Base-by-base conservation (phyloP, 495 filamentous ascomycete genomes). In the Neurospora sp. region DNA sequence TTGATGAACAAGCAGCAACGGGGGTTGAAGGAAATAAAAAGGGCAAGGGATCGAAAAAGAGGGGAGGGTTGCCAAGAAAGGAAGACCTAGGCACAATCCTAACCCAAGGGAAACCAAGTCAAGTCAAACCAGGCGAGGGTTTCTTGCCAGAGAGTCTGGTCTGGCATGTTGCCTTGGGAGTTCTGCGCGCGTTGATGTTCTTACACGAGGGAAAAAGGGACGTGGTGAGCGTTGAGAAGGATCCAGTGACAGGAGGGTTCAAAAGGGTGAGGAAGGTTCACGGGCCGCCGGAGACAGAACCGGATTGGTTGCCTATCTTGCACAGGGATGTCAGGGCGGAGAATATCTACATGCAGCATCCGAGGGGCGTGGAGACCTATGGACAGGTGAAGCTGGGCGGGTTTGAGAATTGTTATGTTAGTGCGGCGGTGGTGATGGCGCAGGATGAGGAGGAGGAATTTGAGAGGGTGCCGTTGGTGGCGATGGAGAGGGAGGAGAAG, bases 301-400 rank as follows among this genome's bases (percentile, higher is more conserved):
- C 54, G 35, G 83, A 84, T 70, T 87, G 85, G 85, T 72, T 82
- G 69, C 79, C 84, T 3, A 81, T 87, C 5, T 74, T 88, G 72
- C 85, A 87, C 72, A 76, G 82, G 35, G 78, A 82, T 59, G 77
- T 88, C 42, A 73, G 39, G 37, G 78, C 85, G 0, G 74, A 74
- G 37, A 87, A 85, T 59, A 81, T 88, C 41, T 84, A 83, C 71
- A 73, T 88, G 71, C 75, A 81, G 76, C 79, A 82, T 39, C 83
- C 85, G 8, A 75, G 77, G n/a, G 83, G 83, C 16, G 72, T 71
- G 4, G 85, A 88, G 78, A 84, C 80, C 70, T 87, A 86, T 59
- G 85, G 85, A 2, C 59, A 72, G 5, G 86, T 85, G 70, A 87
- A 86, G 78, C 71, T 88, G 69, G 85, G 85, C 37, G 80, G 83